These are phyloP conservation scores for Debaryomyces robertsiae DNA, from an alignment of 1,139 yeast species.

Conservation along the genomic window DNA sequence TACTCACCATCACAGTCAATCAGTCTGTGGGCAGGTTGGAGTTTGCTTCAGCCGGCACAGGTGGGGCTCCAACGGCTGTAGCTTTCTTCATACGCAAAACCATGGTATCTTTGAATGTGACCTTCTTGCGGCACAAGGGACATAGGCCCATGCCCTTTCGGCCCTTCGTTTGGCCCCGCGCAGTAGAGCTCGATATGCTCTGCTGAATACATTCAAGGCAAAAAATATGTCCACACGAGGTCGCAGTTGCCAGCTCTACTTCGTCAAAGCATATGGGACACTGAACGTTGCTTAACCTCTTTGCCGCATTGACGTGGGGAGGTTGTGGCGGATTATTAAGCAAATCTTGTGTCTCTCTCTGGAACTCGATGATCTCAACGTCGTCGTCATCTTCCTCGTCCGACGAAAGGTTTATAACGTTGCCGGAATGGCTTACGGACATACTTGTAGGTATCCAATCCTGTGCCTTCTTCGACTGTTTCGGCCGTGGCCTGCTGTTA, in stretches of 20 bases:
- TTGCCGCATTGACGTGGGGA: constrained; percentile 26
- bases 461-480: neutral
- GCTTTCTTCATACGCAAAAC: constrained; percentile 37
- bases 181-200: constrained; percentile 44
- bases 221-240: constrained; percentile 50
- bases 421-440: constrained; percentile 14
- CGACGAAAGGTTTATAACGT: constrained; percentile 27
- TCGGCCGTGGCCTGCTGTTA: too few relatives aligned
- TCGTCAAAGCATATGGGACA: constrained; percentile 53
- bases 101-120: constrained; percentile 42
- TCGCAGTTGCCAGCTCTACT: constrained; percentile 42
- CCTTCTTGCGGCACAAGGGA: constrained; percentile 47
- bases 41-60: neutral
- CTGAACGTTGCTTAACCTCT: constrained; percentile 40
- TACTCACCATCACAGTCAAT: too few relatives aligned
- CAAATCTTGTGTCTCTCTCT: constrained; percentile 38
- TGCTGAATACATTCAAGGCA: constrained; percentile 49
- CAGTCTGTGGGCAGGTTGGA: too few relatives aligned
- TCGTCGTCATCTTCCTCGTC: constrained; percentile 36
- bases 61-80: constrained; percentile 7
- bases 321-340: constrained; percentile 31
- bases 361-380: constrained; percentile 41
- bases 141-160: constrained; percentile 45
- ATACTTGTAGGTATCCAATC: too few relatives aligned
- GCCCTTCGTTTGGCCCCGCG: constrained; percentile 43